Evolutionary conservation across 805 yeast genomes (phyloP).

Genomic region (Saturnispora serradocipensis): DNA sequence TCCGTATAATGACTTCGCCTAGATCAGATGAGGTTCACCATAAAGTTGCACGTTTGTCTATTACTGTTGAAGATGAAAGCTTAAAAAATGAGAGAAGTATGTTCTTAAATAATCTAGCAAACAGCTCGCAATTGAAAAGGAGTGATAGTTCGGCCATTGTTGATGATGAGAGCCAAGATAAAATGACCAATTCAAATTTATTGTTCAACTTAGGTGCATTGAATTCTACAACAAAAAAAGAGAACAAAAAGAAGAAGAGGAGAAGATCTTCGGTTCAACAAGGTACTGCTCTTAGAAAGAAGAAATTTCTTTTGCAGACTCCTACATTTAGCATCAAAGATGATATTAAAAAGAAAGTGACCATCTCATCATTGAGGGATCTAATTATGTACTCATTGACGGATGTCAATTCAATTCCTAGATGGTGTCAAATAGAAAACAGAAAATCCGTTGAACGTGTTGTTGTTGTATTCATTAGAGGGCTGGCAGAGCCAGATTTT

Average conservation of each 20-base stretch:
- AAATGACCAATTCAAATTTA: slow-evolving; percentile 4
- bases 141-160: background rate
- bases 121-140: background rate
- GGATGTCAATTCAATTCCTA: slow-evolving; percentile 35
- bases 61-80: slow-evolving; percentile 16
- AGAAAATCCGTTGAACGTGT: slow-evolving; percentile 41
- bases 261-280: slow-evolving; percentile 33
- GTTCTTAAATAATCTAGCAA: slow-evolving; percentile 11
- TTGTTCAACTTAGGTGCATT: slow-evolving; percentile 7
- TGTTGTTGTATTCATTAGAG: slow-evolving; percentile 56
- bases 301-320: slow-evolving; percentile 24
- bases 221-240: slow-evolving; percentile 16
- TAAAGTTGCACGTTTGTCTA: slow-evolving; percentile 25
- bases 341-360: slow-evolving; percentile 19
- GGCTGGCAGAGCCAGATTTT: slow-evolving; percentile 42
- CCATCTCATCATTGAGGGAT: slow-evolving; percentile 37
- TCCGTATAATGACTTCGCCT: slow-evolving; percentile 1
- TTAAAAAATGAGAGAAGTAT: slow-evolving; percentile 12
- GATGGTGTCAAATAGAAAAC: slow-evolving; percentile 43
- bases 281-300: slow-evolving; percentile 21
- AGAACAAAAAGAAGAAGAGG: slow-evolving; percentile 19
- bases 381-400: slow-evolving; percentile 35
- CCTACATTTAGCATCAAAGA: slow-evolving; percentile 10
- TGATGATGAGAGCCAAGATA: slow-evolving; percentile 21
- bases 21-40: slow-evolving; percentile 12